Evolutionary conservation across 129 eudicot species (phyloP), one percentile per base, ranked within the genome.

Genomic region (Flaveria trinervia): DNA sequence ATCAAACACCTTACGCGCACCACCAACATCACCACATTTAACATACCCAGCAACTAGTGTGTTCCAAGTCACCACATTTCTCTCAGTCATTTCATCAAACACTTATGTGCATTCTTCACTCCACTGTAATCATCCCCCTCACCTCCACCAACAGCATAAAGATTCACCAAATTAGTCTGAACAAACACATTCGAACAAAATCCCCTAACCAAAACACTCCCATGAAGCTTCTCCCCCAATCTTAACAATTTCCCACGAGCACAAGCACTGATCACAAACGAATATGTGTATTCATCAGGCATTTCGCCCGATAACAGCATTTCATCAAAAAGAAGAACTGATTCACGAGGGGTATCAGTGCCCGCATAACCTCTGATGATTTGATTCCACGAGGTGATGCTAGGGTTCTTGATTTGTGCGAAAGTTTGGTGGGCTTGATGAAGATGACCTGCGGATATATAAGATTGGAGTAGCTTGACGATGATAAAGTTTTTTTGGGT

Each of bases 81-180:
- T 92, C 49, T 76, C 89, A n/a, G 64, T 12, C 98, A 90, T 84
- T 80, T 85, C 94, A 76, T 85, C 87, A 70, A 92, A 88, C 89
- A 90, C 73, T 76, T 57, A 52, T 18, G 74, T 6, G 88, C 93
- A 59, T 76, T 56, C 70, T 30, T 52, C 65, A 81, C 18, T 13
- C 81, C 72, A 54, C 52, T 69, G 6, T 14, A 23, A 22, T 33
- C 69, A n/a, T 73, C 18, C 18, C 81, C 72, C 26, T 43, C 74
- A 9, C 41, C 81, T 13, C 83, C 85, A n/a, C 33, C 66, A 55
- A 8, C 55, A 2, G 72, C 65, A 66, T 92, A 92, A 20, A 92
- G 72, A 78, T 92, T 85, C 26, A 89, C 83, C 73, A 92, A 85
- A 82, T 75, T 83, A 2, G 89, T 92, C 18, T 72, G 71, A 39